These are phyloP conservation scores for Colletotrichum abscissum DNA, from an alignment of 2,329 filamentous ascomycete species.

Conservation along the genomic window DNA sequence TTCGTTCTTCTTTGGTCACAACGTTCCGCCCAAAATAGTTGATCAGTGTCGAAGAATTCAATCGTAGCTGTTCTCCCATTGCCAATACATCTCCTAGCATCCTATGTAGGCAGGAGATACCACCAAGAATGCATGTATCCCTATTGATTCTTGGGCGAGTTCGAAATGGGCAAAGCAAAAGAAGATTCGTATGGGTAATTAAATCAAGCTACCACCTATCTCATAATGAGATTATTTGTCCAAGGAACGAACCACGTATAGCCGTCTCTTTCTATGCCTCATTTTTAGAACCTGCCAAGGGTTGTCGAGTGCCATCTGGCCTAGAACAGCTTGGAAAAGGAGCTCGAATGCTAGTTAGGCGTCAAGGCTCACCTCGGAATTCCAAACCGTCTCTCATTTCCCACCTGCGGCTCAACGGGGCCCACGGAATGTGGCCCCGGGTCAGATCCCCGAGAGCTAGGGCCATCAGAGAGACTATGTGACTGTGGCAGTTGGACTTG, in stretches of 20 bases:
- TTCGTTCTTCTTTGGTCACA: background rate
- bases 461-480: background rate
- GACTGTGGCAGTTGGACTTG: background rate
- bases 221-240: background rate
- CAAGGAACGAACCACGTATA: background rate
- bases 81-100: background rate
- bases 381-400: constrained; percentile 12
- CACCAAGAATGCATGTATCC: background rate
- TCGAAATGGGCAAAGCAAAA: background rate
- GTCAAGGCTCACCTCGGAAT: background rate
- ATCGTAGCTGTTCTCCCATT: too few species aligned
- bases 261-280: background rate
- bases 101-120: background rate
- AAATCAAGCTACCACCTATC: background rate
- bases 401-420: background rate
- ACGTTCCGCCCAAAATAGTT: background rate
- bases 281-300: background rate
- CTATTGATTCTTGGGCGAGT: background rate
- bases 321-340: background rate
- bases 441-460: background rate
- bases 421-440: constrained; percentile 16
- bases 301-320: background rate
- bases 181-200: background rate
- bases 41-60: too few species aligned
- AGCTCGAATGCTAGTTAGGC: background rate